phyloP scores from a whole-genome alignment of 2,329 filamentous ascomycete genomes.

The Plenodomus tracheiphilus region DNA sequence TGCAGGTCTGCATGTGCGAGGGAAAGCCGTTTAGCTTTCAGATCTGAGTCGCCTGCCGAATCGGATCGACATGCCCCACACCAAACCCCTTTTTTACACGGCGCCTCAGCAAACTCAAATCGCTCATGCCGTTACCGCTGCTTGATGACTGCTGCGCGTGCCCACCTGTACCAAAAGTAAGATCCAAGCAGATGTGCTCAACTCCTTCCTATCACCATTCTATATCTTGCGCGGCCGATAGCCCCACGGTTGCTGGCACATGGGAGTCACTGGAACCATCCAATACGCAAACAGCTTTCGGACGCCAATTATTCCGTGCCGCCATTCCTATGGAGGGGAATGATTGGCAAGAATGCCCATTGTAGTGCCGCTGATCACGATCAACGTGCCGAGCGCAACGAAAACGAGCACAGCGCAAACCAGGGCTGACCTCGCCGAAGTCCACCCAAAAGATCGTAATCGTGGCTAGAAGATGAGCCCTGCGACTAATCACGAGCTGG shows the following conservation, averaged over 20 bases:
- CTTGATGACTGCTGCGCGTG: not conserved
- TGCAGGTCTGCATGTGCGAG: conserved; percentile 21
- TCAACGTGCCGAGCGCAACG: conserved; percentile 20
- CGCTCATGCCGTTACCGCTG: conserved; percentile 9
- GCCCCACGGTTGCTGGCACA: not conserved
- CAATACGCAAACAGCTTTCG: conserved; percentile 4
- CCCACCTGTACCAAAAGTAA: not conserved
- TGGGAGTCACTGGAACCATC: not conserved
- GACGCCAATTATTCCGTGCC: conserved; percentile 13
- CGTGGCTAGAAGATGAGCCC: conserved; percentile 19
- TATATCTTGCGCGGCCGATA: no score
- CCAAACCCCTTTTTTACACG: conserved; percentile 23
- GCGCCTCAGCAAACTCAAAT: conserved; percentile 8
- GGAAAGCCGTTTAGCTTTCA: conserved; percentile 34
- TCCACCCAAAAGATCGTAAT: conserved; percentile 16
- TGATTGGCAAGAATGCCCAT: conserved; percentile 16
- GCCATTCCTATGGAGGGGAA: not conserved
- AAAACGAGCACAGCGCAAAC: conserved; percentile 14
- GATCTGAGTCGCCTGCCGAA: conserved; percentile 39
- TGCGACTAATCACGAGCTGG: conserved; percentile 11
- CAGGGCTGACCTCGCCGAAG: conserved; percentile 35
- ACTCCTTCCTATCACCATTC: no score
- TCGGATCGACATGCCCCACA: conserved; percentile 39
- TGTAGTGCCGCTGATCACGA: conserved; percentile 22
- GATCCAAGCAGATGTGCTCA: no score